Percentiles rank a stretch among this genome's conserved stretches.
Evolutionary conservation across 805 yeast genomes (phyloP).

Genomic region (Sugiyamaella boreocaroliniensis): DNA sequence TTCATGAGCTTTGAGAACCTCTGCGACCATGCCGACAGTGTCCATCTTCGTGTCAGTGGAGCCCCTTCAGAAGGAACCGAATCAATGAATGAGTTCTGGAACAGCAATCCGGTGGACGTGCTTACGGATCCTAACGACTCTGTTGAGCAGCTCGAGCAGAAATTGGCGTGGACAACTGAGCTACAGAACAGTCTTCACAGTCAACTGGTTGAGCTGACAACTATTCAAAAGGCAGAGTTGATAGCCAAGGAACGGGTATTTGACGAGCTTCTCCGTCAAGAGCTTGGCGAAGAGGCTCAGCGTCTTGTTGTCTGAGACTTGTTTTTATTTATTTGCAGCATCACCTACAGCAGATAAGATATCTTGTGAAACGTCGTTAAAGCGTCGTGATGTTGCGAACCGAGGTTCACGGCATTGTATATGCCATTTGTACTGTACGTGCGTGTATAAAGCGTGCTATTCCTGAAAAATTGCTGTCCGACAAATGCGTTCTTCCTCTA

Average conservation of each 20-base stretch:
- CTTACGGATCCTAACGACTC: conserved; percentile 10
- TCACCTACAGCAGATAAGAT: neutral
- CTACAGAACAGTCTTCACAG: conserved; percentile 20
- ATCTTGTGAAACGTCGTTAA: too few relatives aligned
- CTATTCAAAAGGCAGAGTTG: conserved; percentile 24
- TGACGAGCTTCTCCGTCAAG: conserved; percentile 24
- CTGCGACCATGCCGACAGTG: neutral
- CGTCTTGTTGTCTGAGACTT: neutral
- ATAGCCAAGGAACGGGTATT: conserved; percentile 31
- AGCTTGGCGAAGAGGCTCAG: conserved; percentile 1
- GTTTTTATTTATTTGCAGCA: neutral
- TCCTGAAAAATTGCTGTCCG: too few relatives aligned
- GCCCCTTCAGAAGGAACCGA: neutral
- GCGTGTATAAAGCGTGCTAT: too few relatives aligned
- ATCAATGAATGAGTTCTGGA: neutral
- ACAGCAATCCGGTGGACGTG: neutral
- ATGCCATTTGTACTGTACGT: neutral
- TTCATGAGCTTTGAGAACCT: too few relatives aligned
- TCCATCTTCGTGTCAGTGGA: too few relatives aligned
- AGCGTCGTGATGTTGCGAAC: too few relatives aligned
- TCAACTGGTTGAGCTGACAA: conserved; percentile 20
- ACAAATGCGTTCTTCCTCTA: too few relatives aligned
- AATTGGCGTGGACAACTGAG: conserved; percentile 30
- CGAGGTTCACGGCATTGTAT: too few relatives aligned
- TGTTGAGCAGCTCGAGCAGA: conserved; percentile 22